These are phyloP conservation scores for Yamadazyma trypodendri DNA, from an alignment of 1,139 yeast genomes.

Conservation along the genomic window DNA sequence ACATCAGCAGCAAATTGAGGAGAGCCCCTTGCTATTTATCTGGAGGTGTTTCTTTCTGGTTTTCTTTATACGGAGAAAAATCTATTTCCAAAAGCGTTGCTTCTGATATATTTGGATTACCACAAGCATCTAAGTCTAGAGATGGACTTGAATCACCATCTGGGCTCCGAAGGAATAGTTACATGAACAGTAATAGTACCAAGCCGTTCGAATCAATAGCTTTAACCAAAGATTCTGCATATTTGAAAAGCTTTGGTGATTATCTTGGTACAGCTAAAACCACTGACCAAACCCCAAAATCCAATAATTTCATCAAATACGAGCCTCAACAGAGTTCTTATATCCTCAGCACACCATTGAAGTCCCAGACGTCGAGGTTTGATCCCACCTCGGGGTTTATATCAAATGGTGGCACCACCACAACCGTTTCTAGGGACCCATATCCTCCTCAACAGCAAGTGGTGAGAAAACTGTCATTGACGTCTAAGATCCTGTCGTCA, in stretches of 20 bases:
- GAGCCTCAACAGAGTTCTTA: constrained; percentile 2
- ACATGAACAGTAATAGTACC: constrained; percentile 2
- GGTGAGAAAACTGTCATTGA: constrained; percentile 7
- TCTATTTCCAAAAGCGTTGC: constrained; percentile 22
- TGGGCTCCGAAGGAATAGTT: constrained; percentile 14
- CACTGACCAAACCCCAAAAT: constrained; percentile 20
- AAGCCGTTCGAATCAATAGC: constrained; percentile 7
- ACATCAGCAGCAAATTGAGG: constrained; percentile 35
- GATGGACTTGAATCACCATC: constrained; percentile 16
- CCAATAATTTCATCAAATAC: constrained; percentile 12
- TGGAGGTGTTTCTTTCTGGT: constrained; percentile 46
- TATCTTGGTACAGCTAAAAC: constrained; percentile 38
- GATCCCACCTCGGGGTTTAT: not conserved
- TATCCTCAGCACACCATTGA: constrained; percentile 14
- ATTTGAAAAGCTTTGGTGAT: constrained; percentile 39
- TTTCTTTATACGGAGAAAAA: constrained; percentile 28
- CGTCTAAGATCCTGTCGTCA: constrained; percentile 4
- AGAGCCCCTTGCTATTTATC: constrained; percentile 36
- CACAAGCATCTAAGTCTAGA: constrained; percentile 24
- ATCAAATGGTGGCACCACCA: not conserved
- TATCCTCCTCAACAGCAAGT: constrained; percentile 16
- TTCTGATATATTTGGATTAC: constrained; percentile 18
- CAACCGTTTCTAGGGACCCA: not conserved
- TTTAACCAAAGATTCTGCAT: constrained; percentile 21
- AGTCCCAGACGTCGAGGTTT: constrained; percentile 8